phyloP scores from a whole-genome alignment of 2,329 filamentous ascomycete species.

The Cordyceps javanica region DNA sequence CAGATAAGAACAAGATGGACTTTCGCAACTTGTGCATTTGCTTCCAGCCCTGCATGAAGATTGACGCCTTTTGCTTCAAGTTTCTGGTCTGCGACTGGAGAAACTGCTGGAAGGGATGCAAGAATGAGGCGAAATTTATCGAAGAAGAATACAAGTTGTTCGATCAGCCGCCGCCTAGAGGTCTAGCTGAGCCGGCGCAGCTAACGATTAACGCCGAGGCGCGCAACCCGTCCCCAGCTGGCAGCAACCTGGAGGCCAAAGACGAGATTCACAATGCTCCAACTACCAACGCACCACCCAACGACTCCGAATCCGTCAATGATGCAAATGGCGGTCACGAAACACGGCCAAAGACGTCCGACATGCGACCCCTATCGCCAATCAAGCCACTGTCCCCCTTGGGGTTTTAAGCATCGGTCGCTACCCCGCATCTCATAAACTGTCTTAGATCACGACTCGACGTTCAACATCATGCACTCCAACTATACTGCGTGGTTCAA shows the following conservation, averaged over 20 bases:
- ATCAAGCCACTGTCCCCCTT: conserved; percentile 54
- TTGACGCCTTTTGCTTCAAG: conserved; percentile 91
- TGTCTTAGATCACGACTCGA: conserved; percentile 2
- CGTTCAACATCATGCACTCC: background rate
- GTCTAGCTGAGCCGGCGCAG: conserved; percentile 33
- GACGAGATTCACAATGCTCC: conserved; percentile 23
- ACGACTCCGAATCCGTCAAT: conserved; percentile 39
- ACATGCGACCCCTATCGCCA: conserved; percentile 47
- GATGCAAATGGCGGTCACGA: conserved; percentile 39
- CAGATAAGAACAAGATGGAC: conserved; percentile 97
- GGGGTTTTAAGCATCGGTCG: conserved; percentile 33
- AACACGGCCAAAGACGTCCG: conserved; percentile 28
- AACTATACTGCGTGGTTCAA: background rate
- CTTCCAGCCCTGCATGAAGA: conserved; percentile 95
- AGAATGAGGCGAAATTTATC: conserved; percentile 76
- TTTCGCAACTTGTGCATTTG: conserved; percentile 94
- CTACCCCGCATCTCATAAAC: background rate
- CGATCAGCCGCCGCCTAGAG: conserved; percentile 49
- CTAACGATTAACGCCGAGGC: conserved; percentile 14
- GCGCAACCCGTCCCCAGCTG: conserved; percentile 34
- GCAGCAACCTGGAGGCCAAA: conserved; percentile 47
- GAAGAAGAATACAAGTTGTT: conserved; percentile 61
- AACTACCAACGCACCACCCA: conserved; percentile 29
- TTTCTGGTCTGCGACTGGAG: conserved; percentile 94
- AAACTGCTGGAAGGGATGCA: conserved; percentile 95